phyloP scores from a whole-genome alignment of 805 yeast genomes.

The Kodamaea lidongshanica region DNA sequence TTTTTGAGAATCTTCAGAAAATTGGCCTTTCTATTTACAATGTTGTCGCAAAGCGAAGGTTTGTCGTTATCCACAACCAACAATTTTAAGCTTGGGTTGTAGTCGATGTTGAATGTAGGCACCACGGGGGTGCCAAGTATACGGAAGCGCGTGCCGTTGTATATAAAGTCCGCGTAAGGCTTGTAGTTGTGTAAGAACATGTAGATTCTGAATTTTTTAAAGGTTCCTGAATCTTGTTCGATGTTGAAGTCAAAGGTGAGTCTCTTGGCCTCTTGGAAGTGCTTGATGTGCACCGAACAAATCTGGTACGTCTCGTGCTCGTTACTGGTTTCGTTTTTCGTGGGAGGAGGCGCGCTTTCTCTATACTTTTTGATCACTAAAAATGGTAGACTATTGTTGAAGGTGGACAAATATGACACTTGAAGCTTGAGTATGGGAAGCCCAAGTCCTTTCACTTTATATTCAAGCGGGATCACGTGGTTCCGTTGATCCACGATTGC shows the following conservation, averaged over 20 bases:
- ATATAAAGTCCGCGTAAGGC: constrained; percentile 36
- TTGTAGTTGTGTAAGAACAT: constrained; percentile 31
- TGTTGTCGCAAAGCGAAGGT: constrained; percentile 31
- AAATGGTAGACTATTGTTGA: constrained; percentile 31
- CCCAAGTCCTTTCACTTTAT: constrained; percentile 28
- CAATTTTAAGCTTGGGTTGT: constrained; percentile 30
- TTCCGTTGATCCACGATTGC: constrained; percentile 20
- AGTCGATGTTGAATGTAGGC: constrained; percentile 22
- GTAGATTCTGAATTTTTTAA: constrained; percentile 19
- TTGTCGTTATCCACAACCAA: constrained; percentile 28
- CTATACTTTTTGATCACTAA: constrained; percentile 26
- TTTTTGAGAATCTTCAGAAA: constrained; percentile 15
- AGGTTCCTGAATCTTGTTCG: constrained; percentile 8
- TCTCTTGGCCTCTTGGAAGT: constrained; percentile 21
- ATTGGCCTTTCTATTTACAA: constrained; percentile 26
- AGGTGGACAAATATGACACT: constrained; percentile 31
- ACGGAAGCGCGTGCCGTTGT: constrained; percentile 32
- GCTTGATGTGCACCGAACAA: constrained; percentile 29
- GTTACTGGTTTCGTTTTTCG: constrained; percentile 19
- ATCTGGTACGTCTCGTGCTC: constrained; percentile 28
- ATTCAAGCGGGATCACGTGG: constrained; percentile 28
- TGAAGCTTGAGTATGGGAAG: constrained; percentile 32
- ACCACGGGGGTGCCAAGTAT: constrained; percentile 31
- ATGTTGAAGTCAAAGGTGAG: constrained; percentile 24
- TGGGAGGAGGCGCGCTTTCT: constrained; percentile 25